Evolutionary conservation across 306 rosid genomes (phyloP), one percentile per base, ranked within the genome.

Genomic region (Cicer chorassanicum): DNA sequence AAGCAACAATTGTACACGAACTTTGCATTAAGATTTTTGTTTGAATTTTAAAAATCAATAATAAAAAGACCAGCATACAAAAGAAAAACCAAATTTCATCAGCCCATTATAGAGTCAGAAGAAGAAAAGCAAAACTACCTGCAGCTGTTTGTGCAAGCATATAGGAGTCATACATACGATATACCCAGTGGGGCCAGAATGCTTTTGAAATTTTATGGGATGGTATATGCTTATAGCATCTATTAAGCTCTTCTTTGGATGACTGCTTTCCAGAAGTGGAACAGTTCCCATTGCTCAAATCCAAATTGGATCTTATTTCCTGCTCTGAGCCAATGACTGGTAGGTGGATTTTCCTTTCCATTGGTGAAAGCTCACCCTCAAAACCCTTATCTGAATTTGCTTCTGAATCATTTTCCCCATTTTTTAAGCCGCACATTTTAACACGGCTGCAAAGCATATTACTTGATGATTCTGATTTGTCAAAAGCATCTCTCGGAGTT

Each of bases 111-210:
- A 4, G 48, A 43, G 75, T 42, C 18, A 44, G 19, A 69, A 69
- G 56, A 81, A 68, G 66, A 42, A 85, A 75, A 83, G 36, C 44
- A 74, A 63, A 80, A 55, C 65, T 83, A 91, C 98, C 98, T 89
- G 92, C 91, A 21, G 87, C 96, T 75, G 84, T 88, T 84, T 89
- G 89, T 56, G 96, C 96, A 77, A 91, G 96, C 78, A 82, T 87
- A 85, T 92, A 92, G 68, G 99, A 87, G 86, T 92, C 98, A 55
- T 85, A 87, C 98, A 94, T 94, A 41, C 81, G 80, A 78, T 94
- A 94, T 57, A 89, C 93, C 97, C 97, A 94, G 62, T 83, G 85
- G 10, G 98, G 98, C 89, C 73, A 93, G 75, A 85, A 91, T 72
- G 96, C 91, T 75, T 78, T 87, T 44, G 97, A 89, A 63, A 81